Evolutionary conservation across 371 early-diverging fungal genomes (phyloP), one percentile per base, ranked within the genome.

Genomic region (Apophysomyces sp.): DNA sequence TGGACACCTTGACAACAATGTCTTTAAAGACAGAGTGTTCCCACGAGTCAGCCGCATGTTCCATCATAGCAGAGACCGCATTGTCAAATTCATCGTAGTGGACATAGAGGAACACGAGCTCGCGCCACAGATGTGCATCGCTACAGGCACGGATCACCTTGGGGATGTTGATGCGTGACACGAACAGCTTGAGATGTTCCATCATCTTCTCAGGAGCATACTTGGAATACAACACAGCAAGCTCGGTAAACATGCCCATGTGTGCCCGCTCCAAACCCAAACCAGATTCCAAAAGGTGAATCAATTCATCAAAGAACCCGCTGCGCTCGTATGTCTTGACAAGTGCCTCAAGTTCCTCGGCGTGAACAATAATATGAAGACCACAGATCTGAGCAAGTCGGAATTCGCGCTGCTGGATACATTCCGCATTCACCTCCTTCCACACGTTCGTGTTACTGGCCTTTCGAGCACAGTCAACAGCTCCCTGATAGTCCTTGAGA

Each of bases 211-310:
- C 97, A 2, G 96, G 93, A 4, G 86, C 83, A 86, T 98, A 95
- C 74, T 95, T 95, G 70, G 95, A 90, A 77, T 98, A 98, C 61
- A 97, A 78, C 58, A 98, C 90, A 9, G 98, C 95, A 30, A 98
- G 83, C 73, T 98, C 98, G 0, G 99, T 98, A 71, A 98, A 98
- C 97, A 98, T 97, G 41, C 97, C 98, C 98, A 98, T 98, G 67
- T 98, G 98, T 7, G 98, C 98, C 52, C 99, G 89, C 81, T 98
- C 99, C 60, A 98, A 71, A 15, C 94, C 94, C 8, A 98, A 80
- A 63, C 97, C 94, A 49, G 93, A 89, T 80, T 98, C 97, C 44
- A 98, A 76, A 51, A 98, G 76, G 26, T 81, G 68, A 67, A 96
- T 93, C 41, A 97, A 78, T 79, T 98, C 95, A 31, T 94, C 92